Evolutionary conservation across 2,329 filamentous ascomycete species (phyloP), one percentile per base, ranked within the genome.

Genomic region (Neonectria punicea): DNA sequence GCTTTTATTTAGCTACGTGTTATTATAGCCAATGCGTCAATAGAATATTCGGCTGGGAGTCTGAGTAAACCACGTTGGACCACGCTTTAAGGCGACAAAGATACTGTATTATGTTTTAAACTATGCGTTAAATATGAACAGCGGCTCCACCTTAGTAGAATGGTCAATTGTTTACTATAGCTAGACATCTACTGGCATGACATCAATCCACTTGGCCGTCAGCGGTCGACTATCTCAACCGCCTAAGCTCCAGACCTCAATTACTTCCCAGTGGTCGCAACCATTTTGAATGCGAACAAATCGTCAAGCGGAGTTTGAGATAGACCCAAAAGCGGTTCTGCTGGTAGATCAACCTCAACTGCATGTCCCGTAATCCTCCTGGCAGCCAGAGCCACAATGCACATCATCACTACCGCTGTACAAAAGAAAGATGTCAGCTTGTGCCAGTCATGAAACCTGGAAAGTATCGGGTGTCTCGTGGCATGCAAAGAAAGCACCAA

Each of bases 311-410:
- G 3, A n/a, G 11, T 20, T 5, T 20, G 9, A 11, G n/a, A 43
- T 39, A 18, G 9, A 20, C 18, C 10, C 2, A 11, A 13, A 18
- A 8, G 14, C 14, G 5, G 14, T 43, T n/a, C 8, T 9, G n/a
- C 39, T 43, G 10, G 7, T 11, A 5, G 9, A 43, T 4, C 3
- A 20, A 11, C 43, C 25, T 41, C 41, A 60, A 30, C 8, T 67
- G 56, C 78, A 79, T 22, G 66, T 69, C n/a, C 78, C 79, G 58
- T 73, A 80, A 6, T 64, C 66, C 5, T 65, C 50, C 57, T 78
- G 77, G 39, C 77, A 79, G 10, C 76, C 75, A 4, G 55, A 59
- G 25, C 74, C 77, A 57, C 79, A 80, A 55, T 79, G 66, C 41
- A 61, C 55, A 28, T 4, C 34, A 18, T 46, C 41, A 22, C 11